These are phyloP conservation scores for Terana coerulea DNA, from an alignment of 768 basidiomycete genomes.

Conservation along the genomic window DNA sequence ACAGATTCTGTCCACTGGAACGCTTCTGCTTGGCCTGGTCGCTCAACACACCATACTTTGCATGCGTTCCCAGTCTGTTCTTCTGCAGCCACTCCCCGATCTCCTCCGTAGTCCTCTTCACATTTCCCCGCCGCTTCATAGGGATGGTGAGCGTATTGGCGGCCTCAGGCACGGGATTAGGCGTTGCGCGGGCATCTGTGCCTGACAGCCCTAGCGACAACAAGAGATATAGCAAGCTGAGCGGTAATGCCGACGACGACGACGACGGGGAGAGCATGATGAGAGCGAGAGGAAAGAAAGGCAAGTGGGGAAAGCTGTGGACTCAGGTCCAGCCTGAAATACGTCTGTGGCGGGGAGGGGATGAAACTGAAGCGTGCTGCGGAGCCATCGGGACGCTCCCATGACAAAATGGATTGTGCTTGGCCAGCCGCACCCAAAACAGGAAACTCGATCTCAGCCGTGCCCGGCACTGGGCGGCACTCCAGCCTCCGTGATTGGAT, in stretches of 20 bases:
- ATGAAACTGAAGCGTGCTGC: slow-evolving; percentile 2
- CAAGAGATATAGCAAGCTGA: slow-evolving; percentile 6
- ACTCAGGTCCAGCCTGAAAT: slow-evolving; percentile 9
- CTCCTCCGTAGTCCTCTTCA: background rate
- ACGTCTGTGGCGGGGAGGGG: slow-evolving; percentile 1
- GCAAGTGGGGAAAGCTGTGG: background rate
- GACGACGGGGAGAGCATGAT: slow-evolving; percentile 6
- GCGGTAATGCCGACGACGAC: background rate
- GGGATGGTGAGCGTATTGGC: background rate
- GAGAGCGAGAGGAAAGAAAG: slow-evolving; percentile 3
- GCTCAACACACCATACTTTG: slow-evolving; percentile 25
- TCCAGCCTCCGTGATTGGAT: background rate
- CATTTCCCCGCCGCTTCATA: slow-evolving; percentile 2
- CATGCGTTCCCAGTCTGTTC: slow-evolving; percentile 24
- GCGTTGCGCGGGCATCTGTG: slow-evolving; percentile 10
- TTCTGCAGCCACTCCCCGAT: slow-evolving; percentile 18
- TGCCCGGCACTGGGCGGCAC: background rate
- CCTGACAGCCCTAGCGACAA: slow-evolving; percentile 5
- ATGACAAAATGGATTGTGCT: background rate
- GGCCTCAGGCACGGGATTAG: background rate
- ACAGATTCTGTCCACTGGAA: slow-evolving; percentile 19
- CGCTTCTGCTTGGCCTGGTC: slow-evolving; percentile 16
- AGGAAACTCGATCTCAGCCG: background rate
- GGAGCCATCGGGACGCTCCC: slow-evolving; percentile 2
- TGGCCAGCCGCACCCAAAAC: background rate